Base-by-base conservation (phyloP, 306 rosid genomes). In the Biancaea sappan region DNA sequence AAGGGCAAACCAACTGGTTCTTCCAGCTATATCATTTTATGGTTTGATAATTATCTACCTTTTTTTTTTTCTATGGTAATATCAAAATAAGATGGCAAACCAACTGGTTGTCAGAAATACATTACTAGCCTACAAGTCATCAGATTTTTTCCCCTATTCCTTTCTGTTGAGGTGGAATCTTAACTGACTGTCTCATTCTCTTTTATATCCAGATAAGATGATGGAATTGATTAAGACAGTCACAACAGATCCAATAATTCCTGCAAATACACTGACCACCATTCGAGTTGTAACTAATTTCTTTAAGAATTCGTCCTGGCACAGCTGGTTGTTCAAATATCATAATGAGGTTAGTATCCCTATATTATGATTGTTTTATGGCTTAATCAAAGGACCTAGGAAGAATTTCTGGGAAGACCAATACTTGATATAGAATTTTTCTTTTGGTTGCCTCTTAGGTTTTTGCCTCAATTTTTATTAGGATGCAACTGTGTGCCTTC, bases 191-290 rank as follows among this genome's bases (percentile, higher is more conserved):
- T 72, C 51, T 78, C 53, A n/a, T n/a, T n/a, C 47, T 35, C 44
- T 51, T 34, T 60, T 68, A 52, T 74, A 63, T 66, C 40, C 87
- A 94, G 98, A 88, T 83, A 64, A 84, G 50, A 73, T 94, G 11
- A 54, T 74, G 73, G 90, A 87, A 77, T 69, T 87, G 77, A 80
- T 90, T 57, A 86, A 79, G 81, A 91, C 77, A 76, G 97, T 86
- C 38, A 54, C 90, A 1, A 51, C 44, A 50, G 73, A 78, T 75
- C 87, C 96, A 19, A 67, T 86, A 51, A 54, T 87, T 84, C 90
- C 96, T 57, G 96, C 95, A 68, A 91, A 91, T 85, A 80, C 88
- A 82, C 77, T 91, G 88, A 94, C 97, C 32, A 85, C 91, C 80
- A 62, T 85, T 61, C 98, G 98, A n/a, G 77, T 84, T 54, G 80